phyloP scores from a whole-genome alignment of 2,329 filamentous ascomycete genomes.

The Alternaria brassicae region DNA sequence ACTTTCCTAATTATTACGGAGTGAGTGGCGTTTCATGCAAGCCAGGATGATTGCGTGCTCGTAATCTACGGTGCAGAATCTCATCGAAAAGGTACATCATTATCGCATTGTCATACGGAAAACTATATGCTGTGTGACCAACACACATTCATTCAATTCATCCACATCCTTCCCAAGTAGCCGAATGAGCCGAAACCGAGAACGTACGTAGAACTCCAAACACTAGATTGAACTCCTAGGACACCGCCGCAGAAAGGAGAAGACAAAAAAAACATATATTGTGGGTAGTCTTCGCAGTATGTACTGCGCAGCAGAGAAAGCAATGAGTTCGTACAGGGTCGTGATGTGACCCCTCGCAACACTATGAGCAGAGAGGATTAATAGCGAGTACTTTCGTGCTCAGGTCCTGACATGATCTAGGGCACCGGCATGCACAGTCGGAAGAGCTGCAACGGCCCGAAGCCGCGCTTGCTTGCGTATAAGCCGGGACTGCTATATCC shows the following conservation, averaged over 20 bases:
- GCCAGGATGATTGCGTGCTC: not conserved
- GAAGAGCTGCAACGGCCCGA: constrained; percentile 24
- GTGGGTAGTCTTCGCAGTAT: not conserved
- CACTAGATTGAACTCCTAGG: not conserved
- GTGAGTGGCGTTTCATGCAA: not conserved
- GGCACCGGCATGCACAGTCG: not conserved
- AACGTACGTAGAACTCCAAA: not conserved
- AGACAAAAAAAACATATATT: not conserved
- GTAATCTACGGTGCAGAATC: constrained; percentile 8
- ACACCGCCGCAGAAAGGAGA: not conserved
- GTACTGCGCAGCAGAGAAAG: not conserved
- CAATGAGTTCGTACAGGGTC: not conserved
- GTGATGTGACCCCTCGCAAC: not conserved
- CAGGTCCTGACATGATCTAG: not conserved
- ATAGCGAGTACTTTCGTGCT: not conserved
- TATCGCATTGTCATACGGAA: not conserved
- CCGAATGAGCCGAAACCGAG: not conserved
- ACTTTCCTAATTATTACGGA: not conserved
- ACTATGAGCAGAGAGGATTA: not conserved
- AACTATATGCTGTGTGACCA: constrained; percentile 13
- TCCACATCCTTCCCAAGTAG: constrained; percentile 7
- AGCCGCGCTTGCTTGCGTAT: constrained; percentile 11
- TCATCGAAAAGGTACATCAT: not conserved
- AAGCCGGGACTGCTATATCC: constrained; percentile 1
- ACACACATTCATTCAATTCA: constrained; percentile 6